Evolutionary conservation across 495 filamentous ascomycete species (phyloP).

Genomic region (Tuber borchii): DNA sequence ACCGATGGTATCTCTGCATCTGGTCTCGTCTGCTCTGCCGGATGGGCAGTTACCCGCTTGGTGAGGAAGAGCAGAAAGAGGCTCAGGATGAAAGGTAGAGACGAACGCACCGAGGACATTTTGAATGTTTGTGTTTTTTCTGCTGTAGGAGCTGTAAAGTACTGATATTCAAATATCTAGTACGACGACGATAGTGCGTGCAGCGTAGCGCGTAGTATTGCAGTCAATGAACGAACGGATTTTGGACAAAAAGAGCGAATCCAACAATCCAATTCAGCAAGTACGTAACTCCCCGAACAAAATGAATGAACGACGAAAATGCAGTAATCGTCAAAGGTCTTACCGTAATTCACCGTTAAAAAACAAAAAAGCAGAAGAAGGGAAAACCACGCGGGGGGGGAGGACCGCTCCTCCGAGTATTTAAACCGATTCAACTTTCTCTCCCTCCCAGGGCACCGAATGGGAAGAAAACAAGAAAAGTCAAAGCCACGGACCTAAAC

Average conservation of each 20-base stretch:
- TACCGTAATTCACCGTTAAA: constrained; percentile 1
- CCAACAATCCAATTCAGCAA: neutral
- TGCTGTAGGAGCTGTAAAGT: neutral
- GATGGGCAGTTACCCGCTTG: neutral
- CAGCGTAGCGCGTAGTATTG: neutral
- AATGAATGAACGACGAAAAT: constrained; percentile 4
- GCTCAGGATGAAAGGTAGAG: neutral
- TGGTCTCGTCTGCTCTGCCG: neutral
- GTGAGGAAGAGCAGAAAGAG: neutral
- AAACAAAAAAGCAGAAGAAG: neutral
- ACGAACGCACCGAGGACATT: neutral
- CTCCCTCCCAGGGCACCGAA: neutral
- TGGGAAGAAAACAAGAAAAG: neutral
- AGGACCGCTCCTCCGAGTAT: neutral
- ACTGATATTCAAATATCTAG: neutral
- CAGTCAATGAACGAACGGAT: neutral
- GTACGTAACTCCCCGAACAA: neutral
- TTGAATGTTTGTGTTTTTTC: neutral
- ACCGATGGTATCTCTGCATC: neutral
- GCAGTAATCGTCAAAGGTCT: neutral
- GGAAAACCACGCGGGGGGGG: neutral
- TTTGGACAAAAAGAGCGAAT: neutral
- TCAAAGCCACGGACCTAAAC: neutral
- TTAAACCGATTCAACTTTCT: neutral
- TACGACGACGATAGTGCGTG: neutral